Evolutionary conservation across 2,329 filamentous ascomycete genomes (phyloP), one percentile per base, ranked within the genome.

Genomic region (Trichoderma aggressivum): DNA sequence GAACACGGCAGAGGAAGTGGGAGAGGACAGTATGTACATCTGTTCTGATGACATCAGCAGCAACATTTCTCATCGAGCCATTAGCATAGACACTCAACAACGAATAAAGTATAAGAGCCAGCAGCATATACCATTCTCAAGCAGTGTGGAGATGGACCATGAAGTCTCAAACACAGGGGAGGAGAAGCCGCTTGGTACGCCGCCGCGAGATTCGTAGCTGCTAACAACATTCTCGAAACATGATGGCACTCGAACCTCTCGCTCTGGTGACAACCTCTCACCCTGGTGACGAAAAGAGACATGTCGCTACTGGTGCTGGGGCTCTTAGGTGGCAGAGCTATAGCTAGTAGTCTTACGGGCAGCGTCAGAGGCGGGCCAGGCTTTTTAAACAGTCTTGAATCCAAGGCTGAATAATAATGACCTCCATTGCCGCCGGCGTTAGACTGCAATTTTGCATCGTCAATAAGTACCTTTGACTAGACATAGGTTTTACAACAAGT

Each of bases 281-380:
- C 11, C 39, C 3, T 59, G 36, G 8, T 28, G 43, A 26, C 11
- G 73, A 14, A 50, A 75, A 74, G 26, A 76, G 67, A 50, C 74
- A 75, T 2, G 75, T 74, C 14, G 74, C 75, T 2, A 74, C 75
- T 16, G 74, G 72, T 14, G 74, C 74, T 1, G 71, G 75, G 1
- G 74, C 74, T 5, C 63, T 66, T 14, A 34, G 34, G 12, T 24
- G 7, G 34, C 32, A 34, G 24, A 24, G 12, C n/a, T 24, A 58
- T 32, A 58, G 28, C 14, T 58, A 58, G 14, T 58, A 21, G 18
- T 58, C 28, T 58, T 59, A 21, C 55, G 10, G 14, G 21, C 2
- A 14, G 55, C 3, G 28, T 59, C 16, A 5, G 30, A 21, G 21
- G 55, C 28, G 18, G 28, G 10, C 28, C 18, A 26, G 8, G 26